phyloP scores from a whole-genome alignment of 192 early-diverging fungal genomes.

The Backusella psychrophila region DNA sequence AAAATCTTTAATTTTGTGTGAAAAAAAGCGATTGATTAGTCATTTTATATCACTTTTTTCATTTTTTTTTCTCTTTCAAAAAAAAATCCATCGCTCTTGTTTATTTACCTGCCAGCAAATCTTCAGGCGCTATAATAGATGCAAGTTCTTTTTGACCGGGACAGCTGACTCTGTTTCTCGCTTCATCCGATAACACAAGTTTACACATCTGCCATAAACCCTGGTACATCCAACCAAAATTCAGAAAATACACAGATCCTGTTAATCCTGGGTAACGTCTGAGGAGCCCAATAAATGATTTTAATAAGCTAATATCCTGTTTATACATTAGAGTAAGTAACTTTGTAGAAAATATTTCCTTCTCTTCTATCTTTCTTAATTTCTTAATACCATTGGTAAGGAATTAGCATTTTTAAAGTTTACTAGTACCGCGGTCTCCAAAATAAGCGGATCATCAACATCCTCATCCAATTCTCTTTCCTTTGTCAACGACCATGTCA shows the following conservation, averaged over 20 bases:
- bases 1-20: conserved; percentile 14
- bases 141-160: conserved; percentile 22
- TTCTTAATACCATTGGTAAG: conserved; percentile 18
- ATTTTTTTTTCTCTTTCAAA: neutral
- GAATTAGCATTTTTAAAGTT: conserved; percentile 28
- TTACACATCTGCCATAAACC: conserved; percentile 45
- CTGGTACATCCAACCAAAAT: conserved; percentile 46
- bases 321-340: neutral
- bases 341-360: neutral
- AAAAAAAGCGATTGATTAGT: neutral
- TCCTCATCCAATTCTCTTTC: conserved; percentile 13
- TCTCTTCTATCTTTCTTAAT: neutral
- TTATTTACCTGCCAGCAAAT: conserved; percentile 31
- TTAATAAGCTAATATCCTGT: conserved; percentile 9
- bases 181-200: conserved; percentile 34
- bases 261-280: conserved; percentile 26
- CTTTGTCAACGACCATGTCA: conserved; percentile 19
- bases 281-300: neutral
- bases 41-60: neutral
- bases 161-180: conserved; percentile 35
- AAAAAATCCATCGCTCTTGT: neutral
- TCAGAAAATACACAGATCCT: conserved; percentile 34
- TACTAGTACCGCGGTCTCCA: conserved; percentile 18
- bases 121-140: conserved; percentile 22
- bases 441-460: conserved; percentile 11